Evolutionary conservation across 495 filamentous ascomycete species (phyloP).

Genomic region (Chaetomium fimeti): DNA sequence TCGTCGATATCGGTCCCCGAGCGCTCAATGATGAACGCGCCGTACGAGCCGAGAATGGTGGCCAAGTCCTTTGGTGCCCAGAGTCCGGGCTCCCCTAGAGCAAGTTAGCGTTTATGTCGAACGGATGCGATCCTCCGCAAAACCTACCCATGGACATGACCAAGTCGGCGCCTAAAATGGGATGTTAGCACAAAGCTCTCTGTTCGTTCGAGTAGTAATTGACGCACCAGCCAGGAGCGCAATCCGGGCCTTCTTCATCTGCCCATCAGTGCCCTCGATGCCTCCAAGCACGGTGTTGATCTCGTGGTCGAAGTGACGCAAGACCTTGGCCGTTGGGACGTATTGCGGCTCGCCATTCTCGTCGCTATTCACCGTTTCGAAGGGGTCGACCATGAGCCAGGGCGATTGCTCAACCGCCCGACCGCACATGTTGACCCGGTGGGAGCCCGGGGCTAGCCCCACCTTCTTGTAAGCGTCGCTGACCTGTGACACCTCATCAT

Average conservation of each 20-base stretch:
- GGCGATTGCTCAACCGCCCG: conserved; percentile 73
- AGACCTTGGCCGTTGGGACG: conserved; percentile 80
- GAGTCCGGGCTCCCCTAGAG: conserved; percentile 54
- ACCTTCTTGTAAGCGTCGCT: conserved; percentile 86
- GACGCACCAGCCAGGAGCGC: conserved; percentile 49
- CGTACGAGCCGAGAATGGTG: conserved; percentile 82
- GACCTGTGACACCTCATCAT: conserved; percentile 13
- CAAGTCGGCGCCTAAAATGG: conserved; percentile 74
- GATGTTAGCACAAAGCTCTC: neutral
- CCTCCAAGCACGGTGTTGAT: conserved; percentile 78
- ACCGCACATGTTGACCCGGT: conserved; percentile 63
- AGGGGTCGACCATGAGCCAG: conserved; percentile 86
- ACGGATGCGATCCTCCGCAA: neutral
- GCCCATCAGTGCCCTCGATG: conserved; percentile 62
- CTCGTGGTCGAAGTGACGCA: conserved; percentile 86
- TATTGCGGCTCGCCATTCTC: conserved; percentile 73
- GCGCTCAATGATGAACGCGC: conserved; percentile 86
- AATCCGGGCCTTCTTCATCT: conserved; percentile 56
- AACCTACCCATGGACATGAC: conserved; percentile 71
- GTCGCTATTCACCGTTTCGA: conserved; percentile 45
- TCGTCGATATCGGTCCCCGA: conserved; percentile 87
- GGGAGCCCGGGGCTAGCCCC: conserved; percentile 61
- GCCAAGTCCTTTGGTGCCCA: conserved; percentile 83
- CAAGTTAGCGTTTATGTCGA: conserved; percentile 21
- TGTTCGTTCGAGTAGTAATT: no score